phyloP scores from a whole-genome alignment of 163 green algal genomes.

The Scenedesmus sp. region DNA sequence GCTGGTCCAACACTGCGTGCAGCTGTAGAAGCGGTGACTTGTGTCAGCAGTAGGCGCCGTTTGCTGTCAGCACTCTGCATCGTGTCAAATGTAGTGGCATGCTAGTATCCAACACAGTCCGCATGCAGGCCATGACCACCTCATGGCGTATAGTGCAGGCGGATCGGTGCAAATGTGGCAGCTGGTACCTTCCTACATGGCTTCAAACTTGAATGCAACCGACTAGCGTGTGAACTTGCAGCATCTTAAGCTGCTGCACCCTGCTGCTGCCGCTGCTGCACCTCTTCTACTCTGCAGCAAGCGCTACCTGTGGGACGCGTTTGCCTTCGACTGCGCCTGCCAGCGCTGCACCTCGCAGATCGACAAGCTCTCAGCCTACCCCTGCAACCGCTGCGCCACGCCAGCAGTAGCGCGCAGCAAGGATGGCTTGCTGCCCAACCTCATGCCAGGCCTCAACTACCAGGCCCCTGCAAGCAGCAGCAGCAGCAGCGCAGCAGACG shows the following conservation, averaged over 20 bases:
- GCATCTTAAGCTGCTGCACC: not conserved
- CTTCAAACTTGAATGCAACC: not conserved
- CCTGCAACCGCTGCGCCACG: constrained; percentile 13
- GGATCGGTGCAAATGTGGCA: not conserved
- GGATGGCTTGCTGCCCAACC: constrained; percentile 24
- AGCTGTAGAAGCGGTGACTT: not conserved
- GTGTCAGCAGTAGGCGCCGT: too few relatives aligned
- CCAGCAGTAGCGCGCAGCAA: not conserved
- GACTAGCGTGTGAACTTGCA: not conserved
- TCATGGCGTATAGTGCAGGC: not conserved
- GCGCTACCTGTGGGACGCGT: constrained; percentile 7
- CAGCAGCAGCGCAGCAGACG: not conserved
- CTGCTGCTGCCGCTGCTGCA: not conserved
- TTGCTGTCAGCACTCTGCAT: not conserved
- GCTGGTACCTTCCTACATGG: too few relatives aligned
- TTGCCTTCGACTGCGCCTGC: constrained; percentile 26
- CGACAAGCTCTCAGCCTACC: constrained; percentile 22
- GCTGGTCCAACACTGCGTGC: not conserved
- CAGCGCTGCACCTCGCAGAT: constrained; percentile 3
- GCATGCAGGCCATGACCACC: too few relatives aligned
- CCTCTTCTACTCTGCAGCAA: not conserved
- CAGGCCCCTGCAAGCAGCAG: not conserved
- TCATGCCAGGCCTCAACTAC: not conserved
- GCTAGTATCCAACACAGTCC: too few relatives aligned
- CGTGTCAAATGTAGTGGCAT: too few relatives aligned